Percentiles rank a stretch among this genome's conserved stretches.
phyloP scores from a whole-genome alignment of 331 rosid species.

The Pyracantha coccinea region DNA sequence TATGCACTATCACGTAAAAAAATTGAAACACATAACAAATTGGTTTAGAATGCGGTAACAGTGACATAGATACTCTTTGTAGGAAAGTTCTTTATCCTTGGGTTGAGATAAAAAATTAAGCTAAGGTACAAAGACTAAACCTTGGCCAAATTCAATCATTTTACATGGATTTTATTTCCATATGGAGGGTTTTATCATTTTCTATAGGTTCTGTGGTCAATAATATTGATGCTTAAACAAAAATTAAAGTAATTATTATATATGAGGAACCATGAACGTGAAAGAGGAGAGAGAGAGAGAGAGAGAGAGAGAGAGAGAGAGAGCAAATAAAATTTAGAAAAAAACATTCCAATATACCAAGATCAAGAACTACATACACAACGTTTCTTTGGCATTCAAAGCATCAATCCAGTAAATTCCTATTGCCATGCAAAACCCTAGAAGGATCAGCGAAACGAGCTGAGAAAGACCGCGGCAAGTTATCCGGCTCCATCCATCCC shows the following conservation, averaged over 20 bases:
- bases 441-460: conserved; percentile 77
- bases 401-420: conserved; percentile 19
- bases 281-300: not conserved
- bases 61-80: no score
- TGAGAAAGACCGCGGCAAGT: conserved; percentile 59
- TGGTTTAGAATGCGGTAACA: no score
- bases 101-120: no score
- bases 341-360: not conserved
- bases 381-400: not conserved
- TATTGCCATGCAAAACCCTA: conserved; percentile 21
- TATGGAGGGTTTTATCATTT: no score
- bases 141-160: no score
- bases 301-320: not conserved
- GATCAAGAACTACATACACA: not conserved
- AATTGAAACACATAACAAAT: no score
- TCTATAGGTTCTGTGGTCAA: no score
- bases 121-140: no score
- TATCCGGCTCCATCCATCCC: conserved; percentile 54
- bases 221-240: not conserved
- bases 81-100: no score
- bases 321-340: not conserved
- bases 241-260: not conserved
- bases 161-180: no score
- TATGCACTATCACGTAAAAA: no score
- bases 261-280: not conserved